A percentile compares a stretch with the other conserved stretches of the same genome.
phyloP scores from a whole-genome alignment of 106 monocot genomes.

The Apostasia shenzhenica region DNA sequence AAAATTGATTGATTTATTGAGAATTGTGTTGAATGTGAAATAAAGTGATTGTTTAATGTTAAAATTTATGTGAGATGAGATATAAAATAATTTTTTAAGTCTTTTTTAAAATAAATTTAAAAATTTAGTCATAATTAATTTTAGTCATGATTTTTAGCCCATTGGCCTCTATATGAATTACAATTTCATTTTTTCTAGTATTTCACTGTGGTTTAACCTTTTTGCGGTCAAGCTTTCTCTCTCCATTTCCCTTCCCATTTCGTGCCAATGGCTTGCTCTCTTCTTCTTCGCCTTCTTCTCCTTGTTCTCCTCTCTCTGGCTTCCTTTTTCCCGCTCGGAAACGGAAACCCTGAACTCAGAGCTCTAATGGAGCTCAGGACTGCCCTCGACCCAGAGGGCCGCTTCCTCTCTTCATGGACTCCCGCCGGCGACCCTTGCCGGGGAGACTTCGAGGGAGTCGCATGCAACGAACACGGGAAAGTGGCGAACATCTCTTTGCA shows the following conservation, averaged over 20 bases:
- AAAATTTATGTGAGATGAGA: too few species aligned
- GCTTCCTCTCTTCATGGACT: conserved; percentile 56
- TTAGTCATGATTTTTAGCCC: too few species aligned
- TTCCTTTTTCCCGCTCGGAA: background rate
- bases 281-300: background rate
- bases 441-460: conserved; percentile 64
- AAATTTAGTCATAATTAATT: too few species aligned
- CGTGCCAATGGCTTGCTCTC: conserved; percentile 8
- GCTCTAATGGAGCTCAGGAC: conserved; percentile 62
- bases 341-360: conserved; percentile 28
- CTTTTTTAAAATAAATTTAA: too few species aligned
- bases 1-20: too few species aligned
- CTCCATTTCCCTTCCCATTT: background rate
- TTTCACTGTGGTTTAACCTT: too few species aligned
- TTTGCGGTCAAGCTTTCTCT: background rate
- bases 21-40: too few species aligned
- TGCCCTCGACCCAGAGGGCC: conserved; percentile 52
- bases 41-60: too few species aligned
- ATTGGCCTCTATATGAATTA: too few species aligned
- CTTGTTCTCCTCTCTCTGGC: background rate
- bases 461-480: conserved; percentile 59
- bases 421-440: conserved; percentile 47
- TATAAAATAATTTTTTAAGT: too few species aligned
- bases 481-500: conserved; percentile 80
- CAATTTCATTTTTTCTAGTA: too few species aligned